These are phyloP conservation scores for Microdochium trichocladiopsis DNA, from an alignment of 2,329 filamentous ascomycete species.

Conservation along the genomic window DNA sequence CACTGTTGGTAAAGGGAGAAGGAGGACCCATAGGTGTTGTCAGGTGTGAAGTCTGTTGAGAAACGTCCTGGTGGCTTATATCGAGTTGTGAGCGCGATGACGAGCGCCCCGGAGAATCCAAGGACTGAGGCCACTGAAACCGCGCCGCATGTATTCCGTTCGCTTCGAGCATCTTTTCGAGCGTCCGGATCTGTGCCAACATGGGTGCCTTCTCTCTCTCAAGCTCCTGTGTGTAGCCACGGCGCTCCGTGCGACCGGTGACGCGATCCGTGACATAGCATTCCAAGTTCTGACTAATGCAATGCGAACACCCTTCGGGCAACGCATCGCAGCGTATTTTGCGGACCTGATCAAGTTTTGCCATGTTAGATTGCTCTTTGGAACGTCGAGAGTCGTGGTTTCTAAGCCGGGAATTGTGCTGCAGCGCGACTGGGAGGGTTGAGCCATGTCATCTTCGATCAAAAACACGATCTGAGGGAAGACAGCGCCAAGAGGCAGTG, in stretches of 20 bases:
- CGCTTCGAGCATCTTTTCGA: slow-evolving; percentile 59
- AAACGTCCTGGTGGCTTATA: slow-evolving; percentile 15
- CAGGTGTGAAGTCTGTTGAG: neutral
- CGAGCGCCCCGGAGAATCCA: slow-evolving; percentile 42
- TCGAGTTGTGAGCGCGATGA: slow-evolving; percentile 5
- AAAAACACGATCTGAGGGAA: no score
- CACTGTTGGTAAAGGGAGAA: slow-evolving; percentile 17
- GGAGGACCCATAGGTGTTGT: neutral
- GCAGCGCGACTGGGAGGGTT: neutral
- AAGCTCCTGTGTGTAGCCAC: slow-evolving; percentile 71
- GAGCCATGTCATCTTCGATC: no score
- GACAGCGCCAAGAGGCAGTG: no score
- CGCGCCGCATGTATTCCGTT: slow-evolving; percentile 48
- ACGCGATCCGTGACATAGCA: slow-evolving; percentile 85
- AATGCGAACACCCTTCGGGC: slow-evolving; percentile 76
- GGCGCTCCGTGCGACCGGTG: slow-evolving; percentile 69
- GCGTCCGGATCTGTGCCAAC: slow-evolving; percentile 57
- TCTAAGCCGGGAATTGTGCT: neutral
- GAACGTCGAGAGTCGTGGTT: no score
- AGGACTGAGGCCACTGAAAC: slow-evolving; percentile 16
- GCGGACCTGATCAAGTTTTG: slow-evolving; percentile 48
- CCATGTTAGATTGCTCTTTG: neutral
- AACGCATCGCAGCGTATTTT: slow-evolving; percentile 85
- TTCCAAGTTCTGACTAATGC: slow-evolving; percentile 65
- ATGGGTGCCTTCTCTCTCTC: slow-evolving; percentile 67